Percentiles rank a stretch among this genome's conserved stretches.
phyloP scores from a whole-genome alignment of 768 basidiomycete genomes.

The Tephrocybe sp. region DNA sequence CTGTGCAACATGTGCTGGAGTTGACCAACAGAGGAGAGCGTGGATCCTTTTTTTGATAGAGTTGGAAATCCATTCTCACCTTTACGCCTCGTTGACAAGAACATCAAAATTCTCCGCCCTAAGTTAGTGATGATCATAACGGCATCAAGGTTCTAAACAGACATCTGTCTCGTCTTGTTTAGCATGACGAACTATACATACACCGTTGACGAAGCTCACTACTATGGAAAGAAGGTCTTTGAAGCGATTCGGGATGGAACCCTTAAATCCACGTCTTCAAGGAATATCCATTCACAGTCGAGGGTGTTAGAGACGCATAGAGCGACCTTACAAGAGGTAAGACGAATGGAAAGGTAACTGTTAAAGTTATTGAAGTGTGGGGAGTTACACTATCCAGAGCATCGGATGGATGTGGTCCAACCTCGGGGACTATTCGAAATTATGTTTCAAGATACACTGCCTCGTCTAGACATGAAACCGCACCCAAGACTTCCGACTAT shows the following conservation, averaged over 20 bases:
- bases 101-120: conserved; percentile 76
- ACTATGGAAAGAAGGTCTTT: conserved; percentile 69
- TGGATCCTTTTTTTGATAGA: conserved; percentile 88
- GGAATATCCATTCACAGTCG: conserved; percentile 81
- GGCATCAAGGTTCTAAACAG: too few relatives aligned
- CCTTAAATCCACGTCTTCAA: conserved; percentile 68
- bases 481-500: too few relatives aligned
- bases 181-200: conserved; percentile 81
- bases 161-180: too few relatives aligned
- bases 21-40: conserved; percentile 78
- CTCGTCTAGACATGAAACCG: too few relatives aligned
- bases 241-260: too few relatives aligned
- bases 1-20: conserved; percentile 68
- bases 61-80: conserved; percentile 89
- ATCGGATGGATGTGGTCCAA: too few relatives aligned
- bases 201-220: conserved; percentile 71
- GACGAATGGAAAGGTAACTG: conserved; percentile 79
- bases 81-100: conserved; percentile 75
- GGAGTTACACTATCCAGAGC: too few relatives aligned
- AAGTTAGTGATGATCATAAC: too few relatives aligned
- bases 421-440: too few relatives aligned
- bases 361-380: conserved; percentile 57
- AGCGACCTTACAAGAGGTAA: conserved; percentile 71
- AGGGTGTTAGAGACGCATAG: conserved; percentile 77
- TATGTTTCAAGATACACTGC: too few relatives aligned